phyloP scores from a whole-genome alignment of 805 yeast species.

The Cyberlindnera samutprakarnensis region DNA sequence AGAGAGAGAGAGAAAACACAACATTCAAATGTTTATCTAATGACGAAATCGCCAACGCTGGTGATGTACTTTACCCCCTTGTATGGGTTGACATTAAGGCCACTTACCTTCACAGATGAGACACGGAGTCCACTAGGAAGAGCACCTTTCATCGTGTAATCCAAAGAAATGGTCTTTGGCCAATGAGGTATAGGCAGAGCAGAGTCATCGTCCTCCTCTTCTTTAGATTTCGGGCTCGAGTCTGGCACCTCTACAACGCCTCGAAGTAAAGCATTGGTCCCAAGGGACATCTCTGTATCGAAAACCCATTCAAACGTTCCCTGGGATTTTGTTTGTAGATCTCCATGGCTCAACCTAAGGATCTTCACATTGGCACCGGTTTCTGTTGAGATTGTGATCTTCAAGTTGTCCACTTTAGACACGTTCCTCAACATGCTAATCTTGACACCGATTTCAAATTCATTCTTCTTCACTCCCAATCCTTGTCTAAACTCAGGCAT shows the following conservation, averaged over 20 bases:
- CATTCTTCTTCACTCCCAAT: slow-evolving; percentile 29
- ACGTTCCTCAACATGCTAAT: slow-evolving; percentile 34
- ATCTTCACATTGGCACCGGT: slow-evolving; percentile 38
- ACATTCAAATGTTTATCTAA: slow-evolving; percentile 3
- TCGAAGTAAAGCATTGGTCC: slow-evolving; percentile 59
- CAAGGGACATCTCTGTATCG: slow-evolving; percentile 49
- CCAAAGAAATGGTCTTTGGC: slow-evolving; percentile 38
- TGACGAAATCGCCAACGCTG: slow-evolving; percentile 44
- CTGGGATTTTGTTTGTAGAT: slow-evolving; percentile 46
- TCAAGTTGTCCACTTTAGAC: slow-evolving; percentile 39
- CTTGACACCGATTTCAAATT: slow-evolving; percentile 29
- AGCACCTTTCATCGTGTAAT: slow-evolving; percentile 56
- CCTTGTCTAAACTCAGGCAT: slow-evolving; percentile 24
- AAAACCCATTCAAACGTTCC: slow-evolving; percentile 65
- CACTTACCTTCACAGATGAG: slow-evolving; percentile 55
- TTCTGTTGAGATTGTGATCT: slow-evolving; percentile 29
- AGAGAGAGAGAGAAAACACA: no score
- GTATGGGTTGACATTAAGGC: slow-evolving; percentile 66
- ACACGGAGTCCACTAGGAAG: slow-evolving; percentile 73
- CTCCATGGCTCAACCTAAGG: slow-evolving; percentile 69
- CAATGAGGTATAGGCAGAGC: no score
- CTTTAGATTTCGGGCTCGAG: no score
- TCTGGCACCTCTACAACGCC: slow-evolving; percentile 45
- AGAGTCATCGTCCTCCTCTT: background rate
- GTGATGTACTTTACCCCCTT: slow-evolving; percentile 87